phyloP scores from a whole-genome alignment of 768 basidiomycete genomes.

The Myochromella boudieri region DNA sequence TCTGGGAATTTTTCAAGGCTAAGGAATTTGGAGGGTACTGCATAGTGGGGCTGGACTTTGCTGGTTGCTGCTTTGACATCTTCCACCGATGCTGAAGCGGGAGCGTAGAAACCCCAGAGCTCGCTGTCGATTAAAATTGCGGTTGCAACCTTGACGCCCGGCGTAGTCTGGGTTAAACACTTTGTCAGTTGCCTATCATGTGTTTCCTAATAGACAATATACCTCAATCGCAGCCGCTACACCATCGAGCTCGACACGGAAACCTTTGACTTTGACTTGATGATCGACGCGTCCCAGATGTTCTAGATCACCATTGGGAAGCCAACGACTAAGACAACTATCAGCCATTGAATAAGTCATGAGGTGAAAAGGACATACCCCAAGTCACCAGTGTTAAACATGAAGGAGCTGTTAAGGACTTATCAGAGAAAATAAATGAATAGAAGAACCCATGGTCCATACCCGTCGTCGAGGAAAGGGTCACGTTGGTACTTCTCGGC shows the following conservation, averaged over 20 bases:
- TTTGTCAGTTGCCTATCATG: not conserved
- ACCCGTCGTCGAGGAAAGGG: constrained; percentile 53
- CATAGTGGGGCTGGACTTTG: constrained; percentile 58
- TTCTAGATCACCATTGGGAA: constrained; percentile 50
- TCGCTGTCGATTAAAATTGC: constrained; percentile 52
- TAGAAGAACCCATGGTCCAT: constrained; percentile 15
- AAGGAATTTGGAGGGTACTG: constrained; percentile 48
- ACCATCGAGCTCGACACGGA: constrained; percentile 63
- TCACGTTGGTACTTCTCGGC: constrained; percentile 48
- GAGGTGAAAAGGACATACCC: constrained; percentile 29
- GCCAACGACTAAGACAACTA: constrained; percentile 40
- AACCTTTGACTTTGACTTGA: constrained; percentile 65
- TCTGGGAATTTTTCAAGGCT: constrained; percentile 47
- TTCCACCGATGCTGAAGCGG: constrained; percentile 32
- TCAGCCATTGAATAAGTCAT: not conserved
- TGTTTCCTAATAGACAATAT: not conserved
- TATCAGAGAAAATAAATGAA: constrained; percentile 1
- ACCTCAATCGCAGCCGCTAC: constrained; percentile 62
- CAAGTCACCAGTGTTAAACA: constrained; percentile 67
- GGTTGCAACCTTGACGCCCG: constrained; percentile 39
- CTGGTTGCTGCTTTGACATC: constrained; percentile 41
- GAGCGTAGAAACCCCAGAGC: constrained; percentile 58
- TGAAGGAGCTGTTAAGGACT: constrained; percentile 29
- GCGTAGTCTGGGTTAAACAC: not conserved
- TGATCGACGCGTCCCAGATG: constrained; percentile 59